A percentile compares a stretch with the other conserved stretches of the same genome.
Conservation (phyloP, 495 filamentous ascomycete genomes). For the Baudoinia panamericana region DNA sequence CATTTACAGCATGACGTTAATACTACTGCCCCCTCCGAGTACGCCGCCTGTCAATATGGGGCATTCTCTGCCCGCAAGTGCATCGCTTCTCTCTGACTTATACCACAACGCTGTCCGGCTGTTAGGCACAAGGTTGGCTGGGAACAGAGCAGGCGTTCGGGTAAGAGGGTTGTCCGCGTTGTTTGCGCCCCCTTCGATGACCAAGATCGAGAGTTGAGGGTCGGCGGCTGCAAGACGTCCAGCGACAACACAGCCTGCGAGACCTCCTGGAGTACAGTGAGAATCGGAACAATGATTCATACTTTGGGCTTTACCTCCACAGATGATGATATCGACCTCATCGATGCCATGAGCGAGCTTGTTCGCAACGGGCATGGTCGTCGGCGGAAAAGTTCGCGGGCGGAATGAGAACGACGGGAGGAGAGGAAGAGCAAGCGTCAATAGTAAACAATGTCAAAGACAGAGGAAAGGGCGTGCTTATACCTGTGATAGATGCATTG, state of each 20-base stretch:
- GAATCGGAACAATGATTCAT: neutral
- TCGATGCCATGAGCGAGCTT: conserved; percentile 21
- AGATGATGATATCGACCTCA: conserved; percentile 33
- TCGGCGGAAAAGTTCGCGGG: too few species aligned
- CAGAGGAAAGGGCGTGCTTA: too few species aligned
- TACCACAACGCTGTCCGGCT: conserved; percentile 29
- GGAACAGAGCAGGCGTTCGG: conserved; percentile 30
- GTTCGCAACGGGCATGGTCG: conserved; percentile 32
- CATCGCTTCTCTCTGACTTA: conserved; percentile 20
- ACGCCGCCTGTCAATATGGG: conserved; percentile 39
- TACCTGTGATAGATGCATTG: too few species aligned
- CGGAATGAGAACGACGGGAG: too few species aligned
- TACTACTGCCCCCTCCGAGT: conserved; percentile 45
- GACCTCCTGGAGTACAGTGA: too few species aligned
- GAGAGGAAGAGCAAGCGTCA: too few species aligned
- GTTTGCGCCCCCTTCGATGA: conserved; percentile 36
- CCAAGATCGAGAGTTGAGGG: conserved; percentile 37
- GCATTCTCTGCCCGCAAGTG: conserved; percentile 33
- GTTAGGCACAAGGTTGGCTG: conserved; percentile 24
- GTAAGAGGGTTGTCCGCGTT: conserved; percentile 28
- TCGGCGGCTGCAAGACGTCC: conserved; percentile 38
- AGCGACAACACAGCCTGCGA: conserved; percentile 44
- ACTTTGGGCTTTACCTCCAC: conserved; percentile 23
- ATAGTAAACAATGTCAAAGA: too few species aligned
- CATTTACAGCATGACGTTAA: conserved; percentile 40